Evolutionary conservation across 2,329 filamentous ascomycete genomes (phyloP).

Genomic region (Ilyonectria sp.): DNA sequence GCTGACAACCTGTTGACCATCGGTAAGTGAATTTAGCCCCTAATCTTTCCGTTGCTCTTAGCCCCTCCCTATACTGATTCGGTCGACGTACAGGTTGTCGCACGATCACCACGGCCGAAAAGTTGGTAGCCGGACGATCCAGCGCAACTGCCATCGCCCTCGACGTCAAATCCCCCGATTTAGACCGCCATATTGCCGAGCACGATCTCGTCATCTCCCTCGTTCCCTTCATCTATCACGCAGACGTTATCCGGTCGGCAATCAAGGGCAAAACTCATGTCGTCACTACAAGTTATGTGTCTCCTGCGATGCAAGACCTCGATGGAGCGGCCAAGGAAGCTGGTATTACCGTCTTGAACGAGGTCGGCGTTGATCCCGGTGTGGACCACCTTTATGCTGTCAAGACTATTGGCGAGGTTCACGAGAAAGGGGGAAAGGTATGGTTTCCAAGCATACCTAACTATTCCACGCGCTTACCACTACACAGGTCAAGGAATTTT

Average conservation of each 20-base stretch:
- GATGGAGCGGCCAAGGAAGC: slow-evolving; percentile 74
- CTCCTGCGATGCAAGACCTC: slow-evolving; percentile 77
- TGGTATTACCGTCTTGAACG: slow-evolving; percentile 81
- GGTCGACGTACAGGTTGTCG: slow-evolving; percentile 29
- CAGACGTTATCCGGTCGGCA: slow-evolving; percentile 75
- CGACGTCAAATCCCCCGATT: slow-evolving; percentile 34
- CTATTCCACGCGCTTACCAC: not conserved
- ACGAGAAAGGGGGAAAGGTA: slow-evolving; percentile 75
- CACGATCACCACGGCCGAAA: slow-evolving; percentile 23
- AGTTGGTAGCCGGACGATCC: not conserved
- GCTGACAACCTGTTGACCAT: slow-evolving; percentile 33
- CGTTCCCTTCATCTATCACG: slow-evolving; percentile 45
- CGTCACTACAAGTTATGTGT: slow-evolving; percentile 83
- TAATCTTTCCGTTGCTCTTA: not conserved
- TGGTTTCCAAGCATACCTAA: not conserved
- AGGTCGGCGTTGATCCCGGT: slow-evolving; percentile 75
- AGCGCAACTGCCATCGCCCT: slow-evolving; percentile 30
- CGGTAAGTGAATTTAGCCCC: slow-evolving; percentile 10
- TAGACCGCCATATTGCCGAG: slow-evolving; percentile 32
- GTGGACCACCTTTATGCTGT: slow-evolving; percentile 73
- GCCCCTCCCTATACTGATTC: not conserved
- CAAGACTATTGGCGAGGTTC: slow-evolving; percentile 77
- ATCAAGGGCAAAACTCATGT: slow-evolving; percentile 80
- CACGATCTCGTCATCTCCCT: slow-evolving; percentile 46
- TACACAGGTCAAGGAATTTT: slow-evolving; percentile 68